A percentile compares a stretch with the other conserved stretches of the same genome.
phyloP scores from a whole-genome alignment of 2,329 filamentous ascomycete genomes.

The Monosporascus sp. region DNA sequence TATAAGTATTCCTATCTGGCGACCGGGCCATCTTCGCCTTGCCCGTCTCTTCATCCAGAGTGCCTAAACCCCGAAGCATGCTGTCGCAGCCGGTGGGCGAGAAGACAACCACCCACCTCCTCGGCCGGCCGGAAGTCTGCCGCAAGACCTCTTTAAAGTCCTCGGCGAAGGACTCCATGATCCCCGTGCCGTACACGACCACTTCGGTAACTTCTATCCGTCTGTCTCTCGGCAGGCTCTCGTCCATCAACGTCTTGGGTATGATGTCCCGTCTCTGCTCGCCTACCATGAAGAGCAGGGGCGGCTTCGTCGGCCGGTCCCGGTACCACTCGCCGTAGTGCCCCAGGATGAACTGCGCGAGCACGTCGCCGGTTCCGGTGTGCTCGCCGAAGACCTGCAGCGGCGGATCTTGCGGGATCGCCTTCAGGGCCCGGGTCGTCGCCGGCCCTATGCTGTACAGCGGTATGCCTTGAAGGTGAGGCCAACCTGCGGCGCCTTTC shows the following conservation, averaged over 20 bases:
- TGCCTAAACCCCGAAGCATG: conserved; percentile 49
- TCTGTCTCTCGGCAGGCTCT: conserved; percentile 38
- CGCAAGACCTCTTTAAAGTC: conserved; percentile 55
- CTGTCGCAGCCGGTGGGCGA: conserved; percentile 61
- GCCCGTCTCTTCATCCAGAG: conserved; percentile 43
- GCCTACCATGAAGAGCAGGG: conserved; percentile 81
- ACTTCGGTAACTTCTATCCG: conserved; percentile 70
- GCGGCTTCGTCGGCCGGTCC: conserved; percentile 42
- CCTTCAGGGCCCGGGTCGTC: conserved; percentile 67
- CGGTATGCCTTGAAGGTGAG: conserved; percentile 50
- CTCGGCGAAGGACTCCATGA: conserved; percentile 70
- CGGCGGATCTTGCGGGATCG: conserved; percentile 43
- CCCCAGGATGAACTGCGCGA: conserved; percentile 71
- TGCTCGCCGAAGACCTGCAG: conserved; percentile 70
- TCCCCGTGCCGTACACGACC: conserved; percentile 80
- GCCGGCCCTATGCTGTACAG: conserved; percentile 79
- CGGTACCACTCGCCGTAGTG: conserved; percentile 61
- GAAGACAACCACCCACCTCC: conserved; percentile 72
- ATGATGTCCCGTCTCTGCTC: conserved; percentile 89
- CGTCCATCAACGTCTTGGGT: conserved; percentile 67
- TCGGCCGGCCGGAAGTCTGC: conserved; percentile 32
- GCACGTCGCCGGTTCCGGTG: conserved; percentile 76
- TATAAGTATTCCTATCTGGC: conserved; percentile 45
- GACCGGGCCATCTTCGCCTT: conserved; percentile 23
- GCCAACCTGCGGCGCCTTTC: conserved; percentile 34